These are phyloP conservation scores for Debaryomyces sp. DNA, from an alignment of 1,139 yeast species.

Conservation along the genomic window DNA sequence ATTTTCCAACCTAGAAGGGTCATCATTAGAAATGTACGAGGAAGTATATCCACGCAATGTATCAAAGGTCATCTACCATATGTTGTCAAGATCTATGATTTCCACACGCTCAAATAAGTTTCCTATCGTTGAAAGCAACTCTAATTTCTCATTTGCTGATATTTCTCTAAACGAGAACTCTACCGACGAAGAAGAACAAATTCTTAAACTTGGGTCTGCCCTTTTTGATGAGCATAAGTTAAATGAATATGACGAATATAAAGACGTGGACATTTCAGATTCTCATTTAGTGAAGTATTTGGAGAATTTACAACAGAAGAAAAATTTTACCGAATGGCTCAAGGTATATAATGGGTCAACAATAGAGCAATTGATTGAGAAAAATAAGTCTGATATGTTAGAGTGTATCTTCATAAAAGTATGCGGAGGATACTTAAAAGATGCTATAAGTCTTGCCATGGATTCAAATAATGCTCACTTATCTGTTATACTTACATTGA, in stretches of 20 bases:
- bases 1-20: constrained; percentile 14
- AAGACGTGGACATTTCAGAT: constrained; percentile 25
- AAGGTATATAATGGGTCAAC: constrained; percentile 23
- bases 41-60: constrained; percentile 23
- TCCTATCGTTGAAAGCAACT: constrained; percentile 25
- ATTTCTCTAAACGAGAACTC: constrained; percentile 19
- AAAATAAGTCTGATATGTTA: constrained; percentile 33
- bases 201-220: constrained; percentile 18
- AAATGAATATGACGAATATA: constrained; percentile 8
- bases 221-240: constrained; percentile 22
- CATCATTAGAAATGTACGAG: constrained; percentile 10
- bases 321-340: constrained; percentile 47
- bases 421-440: constrained; percentile 57
- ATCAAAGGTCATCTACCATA: constrained; percentile 20
- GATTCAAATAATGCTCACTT: constrained; percentile 65
- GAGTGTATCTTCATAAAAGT: constrained; percentile 57
- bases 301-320: constrained; percentile 35
- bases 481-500: constrained; percentile 66
- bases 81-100: constrained; percentile 26
- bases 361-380: constrained; percentile 19
- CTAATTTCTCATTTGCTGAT: constrained; percentile 27
- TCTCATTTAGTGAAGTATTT: constrained; percentile 25
- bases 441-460: constrained; percentile 65
- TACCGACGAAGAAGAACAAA: constrained; percentile 17
- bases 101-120: constrained; percentile 25